These are phyloP conservation scores for Botryotinia narcissicola DNA, from an alignment of 2,329 filamentous ascomycete genomes.

Conservation along the genomic window DNA sequence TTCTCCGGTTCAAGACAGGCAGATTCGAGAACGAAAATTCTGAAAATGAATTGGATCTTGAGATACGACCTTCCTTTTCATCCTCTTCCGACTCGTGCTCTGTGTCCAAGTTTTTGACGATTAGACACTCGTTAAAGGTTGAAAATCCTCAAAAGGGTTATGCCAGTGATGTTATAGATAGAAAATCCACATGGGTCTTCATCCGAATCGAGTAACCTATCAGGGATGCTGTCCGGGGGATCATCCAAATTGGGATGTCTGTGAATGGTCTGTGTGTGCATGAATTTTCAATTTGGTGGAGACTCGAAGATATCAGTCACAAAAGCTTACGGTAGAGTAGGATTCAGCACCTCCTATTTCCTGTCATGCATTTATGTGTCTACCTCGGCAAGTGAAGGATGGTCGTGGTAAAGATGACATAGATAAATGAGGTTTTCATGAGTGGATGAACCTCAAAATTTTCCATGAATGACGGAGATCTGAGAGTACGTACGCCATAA, in stretches of 20 bases:
- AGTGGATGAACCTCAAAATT: neutral
- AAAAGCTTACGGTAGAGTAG: neutral
- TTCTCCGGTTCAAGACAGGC: neutral
- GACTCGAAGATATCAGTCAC: neutral
- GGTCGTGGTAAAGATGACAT: neutral
- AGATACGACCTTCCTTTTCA: constrained; percentile 16
- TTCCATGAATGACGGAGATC: neutral
- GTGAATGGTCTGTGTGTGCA: constrained; percentile 15
- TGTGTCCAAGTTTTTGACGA: neutral
- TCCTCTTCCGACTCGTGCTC: neutral
- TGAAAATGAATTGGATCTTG: neutral
- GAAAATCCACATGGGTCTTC: constrained; percentile 1
- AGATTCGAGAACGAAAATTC: neutral
- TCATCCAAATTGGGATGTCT: constrained; percentile 8
- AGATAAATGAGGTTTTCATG: neutral
- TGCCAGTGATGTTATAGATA: constrained; percentile 10
- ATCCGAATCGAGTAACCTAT: constrained; percentile 5
- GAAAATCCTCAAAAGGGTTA: neutral
- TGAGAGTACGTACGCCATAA: neutral
- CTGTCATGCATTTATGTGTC: neutral
- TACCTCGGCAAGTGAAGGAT: neutral
- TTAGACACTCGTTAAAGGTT: constrained; percentile 7
- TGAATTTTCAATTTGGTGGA: neutral
- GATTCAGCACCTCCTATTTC: constrained; percentile 1
- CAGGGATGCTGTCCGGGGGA: constrained; percentile 8